Evolutionary conservation across 257 asterid species (phyloP), one percentile per base, ranked within the genome.

Genomic region (Ophiorrhiza pumila): DNA sequence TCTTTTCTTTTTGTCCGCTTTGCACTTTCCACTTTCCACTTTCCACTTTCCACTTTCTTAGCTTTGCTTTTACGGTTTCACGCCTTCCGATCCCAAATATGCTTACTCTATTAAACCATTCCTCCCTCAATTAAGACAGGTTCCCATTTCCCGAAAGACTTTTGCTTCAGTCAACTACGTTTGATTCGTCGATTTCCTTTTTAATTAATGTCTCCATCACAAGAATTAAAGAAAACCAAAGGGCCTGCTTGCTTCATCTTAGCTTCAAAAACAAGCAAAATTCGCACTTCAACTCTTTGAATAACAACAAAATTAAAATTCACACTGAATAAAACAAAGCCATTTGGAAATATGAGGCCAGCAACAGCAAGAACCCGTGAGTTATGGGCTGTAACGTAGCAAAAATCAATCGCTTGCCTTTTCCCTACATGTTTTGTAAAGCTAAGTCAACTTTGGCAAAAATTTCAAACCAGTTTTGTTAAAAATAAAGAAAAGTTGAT

Each of bases 371-470:
- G n/a, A n/a, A 35, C 5, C 50, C 52, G 43, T 41, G 25, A 41
- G 25, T 57, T 57, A 68, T 6, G 23, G 74, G 58, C 3, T 6
- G n/a, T 11, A 56, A 58, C 35, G 4, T 18, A n/a, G 22, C 22
- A 41, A 22, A 31, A 71, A 56, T 50, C 27, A 37, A 45, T 61
- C 43, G 69, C 18, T 49, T 50, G 31, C 52, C 77, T 56, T 22
- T 22, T 56, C 47, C 69, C 46, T 31, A 53, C 69, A 13, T 61
- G 68, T 60, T 64, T 22, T 53, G 31, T 25, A 64, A 74, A 70
- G 77, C 71, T 15, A 65, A 20, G 68, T 58, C 83, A 68, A 80
- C 78, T 75, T 66, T 71, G 4, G 45, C 58, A 72, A 52, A 67
- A 45, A 32, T 32, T 22, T 61, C 53, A 71, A 57, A 49, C 55